Evolutionary conservation across 345 rosid species (phyloP).

Genomic region (Boechera retrofracta): DNA sequence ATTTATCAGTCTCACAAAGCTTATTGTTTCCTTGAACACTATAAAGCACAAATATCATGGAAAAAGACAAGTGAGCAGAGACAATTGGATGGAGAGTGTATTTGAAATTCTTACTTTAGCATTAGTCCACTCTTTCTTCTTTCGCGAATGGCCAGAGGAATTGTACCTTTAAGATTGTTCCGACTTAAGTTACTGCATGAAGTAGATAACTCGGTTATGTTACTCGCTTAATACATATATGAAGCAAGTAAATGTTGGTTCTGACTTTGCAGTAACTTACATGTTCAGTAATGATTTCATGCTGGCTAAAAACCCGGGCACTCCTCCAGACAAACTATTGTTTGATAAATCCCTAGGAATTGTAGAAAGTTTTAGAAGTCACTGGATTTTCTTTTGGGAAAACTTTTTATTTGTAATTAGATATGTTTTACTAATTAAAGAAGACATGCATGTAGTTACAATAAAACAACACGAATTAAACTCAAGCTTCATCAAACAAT

Average conservation of each 20-base stretch:
- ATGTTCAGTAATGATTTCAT: background rate
- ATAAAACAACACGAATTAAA: no score
- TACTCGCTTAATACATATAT: background rate
- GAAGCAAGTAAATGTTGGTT: background rate
- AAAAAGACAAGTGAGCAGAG: background rate
- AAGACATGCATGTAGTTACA: no score
- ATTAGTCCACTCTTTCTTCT: conserved; percentile 23
- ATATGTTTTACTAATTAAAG: no score
- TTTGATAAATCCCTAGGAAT: background rate
- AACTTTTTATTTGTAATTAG: no score
- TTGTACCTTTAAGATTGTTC: conserved; percentile 45
- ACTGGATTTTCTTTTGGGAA: background rate
- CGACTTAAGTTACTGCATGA: conserved; percentile 43
- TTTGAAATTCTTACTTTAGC: conserved; percentile 28
- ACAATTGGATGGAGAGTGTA: background rate
- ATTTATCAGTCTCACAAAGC: background rate
- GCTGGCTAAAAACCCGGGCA: background rate
- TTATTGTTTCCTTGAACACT: background rate
- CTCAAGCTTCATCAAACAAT: no score
- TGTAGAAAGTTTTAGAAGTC: no score
- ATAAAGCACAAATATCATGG: background rate
- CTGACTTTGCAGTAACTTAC: background rate
- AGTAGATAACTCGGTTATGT: background rate
- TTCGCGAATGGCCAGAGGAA: conserved; percentile 42
- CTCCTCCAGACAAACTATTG: background rate